Evolutionary conservation across 2,329 filamentous ascomycete species (phyloP).

Genomic region (Hypoxylon sp.): DNA sequence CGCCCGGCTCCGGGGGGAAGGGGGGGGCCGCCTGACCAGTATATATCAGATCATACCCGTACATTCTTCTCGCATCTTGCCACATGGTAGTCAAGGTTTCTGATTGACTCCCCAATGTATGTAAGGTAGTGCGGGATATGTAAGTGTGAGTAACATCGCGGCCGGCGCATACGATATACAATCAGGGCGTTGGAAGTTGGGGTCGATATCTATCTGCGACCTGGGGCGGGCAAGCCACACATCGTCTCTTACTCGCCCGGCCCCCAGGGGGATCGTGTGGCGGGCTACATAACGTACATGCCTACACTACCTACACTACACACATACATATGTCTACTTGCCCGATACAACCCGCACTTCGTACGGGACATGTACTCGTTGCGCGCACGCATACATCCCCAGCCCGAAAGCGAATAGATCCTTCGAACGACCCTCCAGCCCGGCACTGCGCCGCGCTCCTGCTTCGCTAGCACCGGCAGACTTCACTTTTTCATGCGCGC

Average conservation of each 20-base stretch:
- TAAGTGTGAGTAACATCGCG: constrained; percentile 29
- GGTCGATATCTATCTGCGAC: constrained; percentile 23
- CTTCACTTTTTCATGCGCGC: constrained; percentile 6
- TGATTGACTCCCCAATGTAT: constrained; percentile 6
- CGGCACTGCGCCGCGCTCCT: constrained; percentile 36
- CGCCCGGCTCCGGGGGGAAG: constrained; percentile 1
- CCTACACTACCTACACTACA: too few species aligned
- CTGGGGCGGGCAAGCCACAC: constrained; percentile 26
- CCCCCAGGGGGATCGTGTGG: constrained; percentile 27
- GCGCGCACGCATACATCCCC: constrained; percentile 2
- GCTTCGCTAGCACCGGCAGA: constrained; percentile 35
- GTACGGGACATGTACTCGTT: constrained; percentile 14
- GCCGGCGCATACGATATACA: constrained; percentile 15
- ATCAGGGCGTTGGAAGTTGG: constrained; percentile 12
- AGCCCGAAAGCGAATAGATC: constrained; percentile 26
- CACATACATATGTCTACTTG: constrained; percentile 20
- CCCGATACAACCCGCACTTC: constrained; percentile 22
- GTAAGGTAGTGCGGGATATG: constrained; percentile 16
- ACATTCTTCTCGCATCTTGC: constrained; percentile 14
- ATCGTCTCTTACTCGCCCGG: constrained; percentile 2
- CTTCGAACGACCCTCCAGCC: constrained; percentile 26
- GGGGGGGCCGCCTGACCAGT: constrained; percentile 6
- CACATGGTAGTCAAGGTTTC: constrained; percentile 38
- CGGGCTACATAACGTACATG: neutral
- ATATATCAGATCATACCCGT: constrained; percentile 27